A percentile compares a stretch with the other conserved stretches of the same genome.
Evolutionary conservation across 225 moss, liverwort and hornwort genomes (phyloP).

Genomic region (Pseudoscleropodium purum): DNA sequence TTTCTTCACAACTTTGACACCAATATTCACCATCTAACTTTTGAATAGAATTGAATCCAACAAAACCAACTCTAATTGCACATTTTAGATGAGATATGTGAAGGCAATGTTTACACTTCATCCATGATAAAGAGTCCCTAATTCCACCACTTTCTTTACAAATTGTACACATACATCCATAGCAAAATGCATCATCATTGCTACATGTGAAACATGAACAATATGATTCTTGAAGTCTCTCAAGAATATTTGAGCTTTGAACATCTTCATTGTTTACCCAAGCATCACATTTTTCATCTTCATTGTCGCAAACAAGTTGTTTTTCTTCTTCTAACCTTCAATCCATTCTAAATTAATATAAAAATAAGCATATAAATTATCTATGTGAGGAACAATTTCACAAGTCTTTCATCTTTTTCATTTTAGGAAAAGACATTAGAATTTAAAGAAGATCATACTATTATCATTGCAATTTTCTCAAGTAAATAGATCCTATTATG

Average conservation of each 20-base stretch:
- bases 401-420: background rate
- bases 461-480: background rate
- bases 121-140: constrained; percentile 14
- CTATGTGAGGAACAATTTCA: background rate
- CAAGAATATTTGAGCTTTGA: background rate
- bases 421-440: background rate
- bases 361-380: background rate
- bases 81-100: constrained; percentile 37
- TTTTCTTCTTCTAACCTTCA: constrained; percentile 36
- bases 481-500: no score
- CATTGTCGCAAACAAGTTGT: constrained; percentile 16
- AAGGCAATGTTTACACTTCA: constrained; percentile 29
- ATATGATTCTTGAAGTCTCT: background rate
- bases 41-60: constrained; percentile 19
- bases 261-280: constrained; percentile 10
- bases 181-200: constrained; percentile 19
- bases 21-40: constrained; percentile 47
- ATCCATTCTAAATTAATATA: background rate
- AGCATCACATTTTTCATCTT: constrained; percentile 15
- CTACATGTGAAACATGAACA: constrained; percentile 41
- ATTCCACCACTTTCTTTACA: constrained; percentile 17
- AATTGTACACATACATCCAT: constrained; percentile 43
- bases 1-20: constrained; percentile 48
- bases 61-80: constrained; percentile 16
- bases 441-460: no score